Conservation (phyloP, 1,284 basidiomycete genomes). For the Cronartium quercuum region DNA sequence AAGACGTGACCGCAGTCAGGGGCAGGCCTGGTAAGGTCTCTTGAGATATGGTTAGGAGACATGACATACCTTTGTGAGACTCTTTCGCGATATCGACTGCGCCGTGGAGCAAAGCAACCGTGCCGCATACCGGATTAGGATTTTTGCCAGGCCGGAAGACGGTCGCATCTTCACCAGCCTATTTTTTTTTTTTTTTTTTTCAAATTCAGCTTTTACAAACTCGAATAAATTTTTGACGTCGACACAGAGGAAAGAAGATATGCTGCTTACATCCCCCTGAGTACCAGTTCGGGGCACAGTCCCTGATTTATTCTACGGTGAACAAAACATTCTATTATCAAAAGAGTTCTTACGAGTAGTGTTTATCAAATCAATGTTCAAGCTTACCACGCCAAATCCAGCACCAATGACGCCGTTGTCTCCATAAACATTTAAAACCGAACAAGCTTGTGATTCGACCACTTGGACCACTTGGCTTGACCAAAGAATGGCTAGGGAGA, state of each 20-base stretch:
- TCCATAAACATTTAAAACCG: slow-evolving; percentile 16
- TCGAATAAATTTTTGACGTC: neutral
- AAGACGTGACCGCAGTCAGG: neutral
- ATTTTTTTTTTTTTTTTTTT: too few species aligned
- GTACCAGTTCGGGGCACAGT: slow-evolving; percentile 8
- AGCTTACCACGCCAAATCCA: slow-evolving; percentile 28
- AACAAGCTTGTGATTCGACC: slow-evolving; percentile 14
- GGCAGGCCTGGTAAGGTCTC: neutral
- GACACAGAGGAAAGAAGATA: neutral
- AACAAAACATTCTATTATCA: neutral
- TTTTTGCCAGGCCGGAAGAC: neutral
- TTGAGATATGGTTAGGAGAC: too few species aligned
- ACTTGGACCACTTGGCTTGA: neutral
- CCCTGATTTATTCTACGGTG: neutral
- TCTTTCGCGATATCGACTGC: slow-evolving; percentile 4
- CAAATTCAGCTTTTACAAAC: neutral
- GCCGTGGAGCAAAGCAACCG: slow-evolving; percentile 3
- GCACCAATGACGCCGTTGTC: slow-evolving; percentile 16
- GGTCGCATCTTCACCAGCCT: slow-evolving; percentile 23
- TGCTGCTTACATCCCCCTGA: slow-evolving; percentile 9
- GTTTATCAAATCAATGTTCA: neutral
- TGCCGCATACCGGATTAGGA: slow-evolving; percentile 22
- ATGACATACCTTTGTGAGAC: neutral
- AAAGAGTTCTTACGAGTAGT: neutral
- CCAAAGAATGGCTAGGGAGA: neutral